Evolutionary conservation across 108 stramenopile genomes (phyloP).

Genomic region (Nitzschia inconspicua): DNA sequence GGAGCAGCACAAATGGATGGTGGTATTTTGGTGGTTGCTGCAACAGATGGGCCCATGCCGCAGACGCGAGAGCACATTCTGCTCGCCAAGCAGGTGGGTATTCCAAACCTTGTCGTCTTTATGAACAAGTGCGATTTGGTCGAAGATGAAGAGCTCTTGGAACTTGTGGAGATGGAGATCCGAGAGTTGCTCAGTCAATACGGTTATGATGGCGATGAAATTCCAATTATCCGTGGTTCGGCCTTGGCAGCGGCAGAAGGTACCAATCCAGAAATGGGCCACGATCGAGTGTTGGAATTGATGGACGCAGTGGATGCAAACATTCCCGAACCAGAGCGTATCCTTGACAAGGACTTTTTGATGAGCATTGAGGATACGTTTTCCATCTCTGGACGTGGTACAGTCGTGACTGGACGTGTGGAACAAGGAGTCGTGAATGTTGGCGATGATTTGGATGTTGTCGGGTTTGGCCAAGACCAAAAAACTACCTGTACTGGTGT

Average conservation of each 20-base stretch:
- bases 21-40: conserved; percentile 97
- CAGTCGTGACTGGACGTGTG: conserved; percentile 98
- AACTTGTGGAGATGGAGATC: conserved; percentile 99
- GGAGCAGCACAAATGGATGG: conserved; percentile 99
- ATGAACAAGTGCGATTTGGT: conserved; percentile 98
- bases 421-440: conserved; percentile 94
- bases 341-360: conserved; percentile 97
- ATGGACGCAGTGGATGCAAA: conserved; percentile 92
- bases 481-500: conserved; percentile 98
- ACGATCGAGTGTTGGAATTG: conserved; percentile 85
- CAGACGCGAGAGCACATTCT: conserved; percentile 99
- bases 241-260: conserved; percentile 98
- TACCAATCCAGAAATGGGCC: conserved; percentile 80
- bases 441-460: conserved; percentile 94
- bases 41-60: conserved; percentile 99
- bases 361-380: conserved; percentile 99
- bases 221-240: conserved; percentile 94
- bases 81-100: conserved; percentile 97
- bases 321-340: conserved; percentile 92
- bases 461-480: conserved; percentile 70
- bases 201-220: conserved; percentile 96
- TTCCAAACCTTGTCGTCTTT: conserved; percentile 98
- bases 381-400: conserved; percentile 98
- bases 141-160: conserved; percentile 97
- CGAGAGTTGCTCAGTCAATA: conserved; percentile 97